These are phyloP conservation scores for Colletotrichum sublineola DNA, from an alignment of 2,329 filamentous ascomycete species.

Conservation along the genomic window DNA sequence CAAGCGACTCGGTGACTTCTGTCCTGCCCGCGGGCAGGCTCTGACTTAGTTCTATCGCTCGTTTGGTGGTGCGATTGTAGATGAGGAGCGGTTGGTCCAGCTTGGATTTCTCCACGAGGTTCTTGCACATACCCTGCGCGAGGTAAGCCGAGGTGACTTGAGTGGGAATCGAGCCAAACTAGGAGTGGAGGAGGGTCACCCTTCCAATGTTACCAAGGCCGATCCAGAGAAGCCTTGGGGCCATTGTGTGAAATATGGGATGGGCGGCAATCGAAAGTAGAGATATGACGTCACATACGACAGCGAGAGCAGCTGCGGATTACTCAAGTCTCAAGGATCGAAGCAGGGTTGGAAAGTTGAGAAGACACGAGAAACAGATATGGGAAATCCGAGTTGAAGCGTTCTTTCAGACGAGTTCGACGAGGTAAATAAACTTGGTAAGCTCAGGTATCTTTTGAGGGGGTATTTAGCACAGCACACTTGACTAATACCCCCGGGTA, in stretches of 20 bases:
- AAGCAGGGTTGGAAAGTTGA: neutral
- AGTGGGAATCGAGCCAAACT: conserved; percentile 29
- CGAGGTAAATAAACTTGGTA: conserved; percentile 9
- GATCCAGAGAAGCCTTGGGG: conserved; percentile 78
- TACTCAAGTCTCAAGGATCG: neutral
- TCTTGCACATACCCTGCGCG: conserved; percentile 82
- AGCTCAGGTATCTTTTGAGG: neutral
- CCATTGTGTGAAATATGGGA: conserved; percentile 55
- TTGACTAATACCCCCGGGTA: too few species aligned
- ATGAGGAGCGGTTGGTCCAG: conserved; percentile 80
- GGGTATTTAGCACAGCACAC: too few species aligned
- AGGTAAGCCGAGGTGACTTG: conserved; percentile 29
- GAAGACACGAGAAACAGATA: neutral
- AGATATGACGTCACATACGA: neutral
- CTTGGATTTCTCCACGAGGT: conserved; percentile 82
- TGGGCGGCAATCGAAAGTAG: neutral
- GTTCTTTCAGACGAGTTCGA: neutral
- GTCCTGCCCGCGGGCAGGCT: conserved; percentile 73
- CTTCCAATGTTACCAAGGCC: conserved; percentile 91
- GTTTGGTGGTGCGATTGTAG: conserved; percentile 82
- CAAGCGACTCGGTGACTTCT: conserved; percentile 72
- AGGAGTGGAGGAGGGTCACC: conserved; percentile 61
- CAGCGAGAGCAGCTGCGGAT: neutral
- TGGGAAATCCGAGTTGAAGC: neutral
- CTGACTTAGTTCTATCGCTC: conserved; percentile 73